These are phyloP conservation scores for Malassezia sympodialis DNA, from an alignment of 1,284 basidiomycete species.

Conservation along the genomic window DNA sequence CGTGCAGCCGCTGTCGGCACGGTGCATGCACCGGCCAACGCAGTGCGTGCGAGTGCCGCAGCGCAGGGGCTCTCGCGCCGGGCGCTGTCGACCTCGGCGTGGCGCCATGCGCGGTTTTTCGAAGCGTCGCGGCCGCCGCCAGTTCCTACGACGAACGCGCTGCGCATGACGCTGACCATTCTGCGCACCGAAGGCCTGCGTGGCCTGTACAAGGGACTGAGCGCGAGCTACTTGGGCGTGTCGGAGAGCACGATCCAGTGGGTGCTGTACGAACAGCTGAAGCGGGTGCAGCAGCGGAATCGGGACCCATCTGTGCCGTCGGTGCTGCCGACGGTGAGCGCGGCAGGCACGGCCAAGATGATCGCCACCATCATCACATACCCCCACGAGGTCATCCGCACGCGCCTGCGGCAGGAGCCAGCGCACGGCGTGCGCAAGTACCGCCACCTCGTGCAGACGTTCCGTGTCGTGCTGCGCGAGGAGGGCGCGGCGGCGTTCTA, in stretches of 20 bases:
- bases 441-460: constrained; percentile 71
- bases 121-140: constrained; percentile 24
- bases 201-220: constrained; percentile 89
- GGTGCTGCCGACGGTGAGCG: constrained; percentile 72
- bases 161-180: constrained; percentile 62
- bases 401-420: constrained; percentile 67
- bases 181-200: constrained; percentile 68
- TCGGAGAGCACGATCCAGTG: constrained; percentile 96
- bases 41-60: background rate
- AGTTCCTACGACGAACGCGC: constrained; percentile 53
- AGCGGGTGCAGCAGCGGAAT: constrained; percentile 49
- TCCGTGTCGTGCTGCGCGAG: constrained; percentile 74
- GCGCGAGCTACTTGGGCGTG: constrained; percentile 88
- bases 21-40: background rate
- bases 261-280: constrained; percentile 83
- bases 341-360: constrained; percentile 85
- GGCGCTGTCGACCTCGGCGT: background rate
- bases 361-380: constrained; percentile 50
- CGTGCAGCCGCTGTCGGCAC: constrained; percentile 6
- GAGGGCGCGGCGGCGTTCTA: constrained; percentile 80
- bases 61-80: background rate
- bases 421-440: constrained; percentile 64
- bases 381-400: constrained; percentile 57
- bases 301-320: background rate
- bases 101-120: constrained; percentile 23